Evolutionary conservation across 805 yeast species (phyloP).

Genomic region (Yarrowia osloensis): DNA sequence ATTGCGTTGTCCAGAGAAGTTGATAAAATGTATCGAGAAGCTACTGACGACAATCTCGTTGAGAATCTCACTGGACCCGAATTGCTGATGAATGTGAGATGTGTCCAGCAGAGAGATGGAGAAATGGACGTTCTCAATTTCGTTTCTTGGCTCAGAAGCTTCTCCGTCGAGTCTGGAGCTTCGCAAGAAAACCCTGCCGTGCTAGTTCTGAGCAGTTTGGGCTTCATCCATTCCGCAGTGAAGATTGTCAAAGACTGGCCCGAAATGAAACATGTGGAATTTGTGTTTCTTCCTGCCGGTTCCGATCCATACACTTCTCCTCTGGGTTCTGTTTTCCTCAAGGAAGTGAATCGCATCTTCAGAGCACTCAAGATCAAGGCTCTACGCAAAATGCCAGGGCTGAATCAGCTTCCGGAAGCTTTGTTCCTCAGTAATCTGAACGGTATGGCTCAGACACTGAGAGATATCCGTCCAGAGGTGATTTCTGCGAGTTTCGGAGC

Average conservation of each 20-base stretch:
- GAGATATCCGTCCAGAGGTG: not conserved
- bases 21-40: not conserved
- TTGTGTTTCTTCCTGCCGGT: not conserved
- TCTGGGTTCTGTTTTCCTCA: not conserved
- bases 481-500: not conserved
- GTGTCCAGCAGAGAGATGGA: not conserved
- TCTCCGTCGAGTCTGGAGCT: not conserved
- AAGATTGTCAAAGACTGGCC: not conserved
- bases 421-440: too few species aligned
- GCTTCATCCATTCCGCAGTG: not conserved
- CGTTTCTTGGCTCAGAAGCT: not conserved
- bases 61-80: not conserved
- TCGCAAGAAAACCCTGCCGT: not conserved
- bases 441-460: not conserved
- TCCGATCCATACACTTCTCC: not conserved
- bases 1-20: not conserved
- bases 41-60: not conserved
- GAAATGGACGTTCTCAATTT: not conserved
- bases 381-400: not conserved
- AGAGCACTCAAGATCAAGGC: not conserved
- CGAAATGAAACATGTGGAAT: not conserved
- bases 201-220: not conserved
- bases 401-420: too few species aligned
- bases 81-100: not conserved
- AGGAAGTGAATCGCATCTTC: not conserved